These are phyloP conservation scores for Penicillium odoratum DNA, from an alignment of 495 filamentous ascomycete genomes.

Conservation along the genomic window DNA sequence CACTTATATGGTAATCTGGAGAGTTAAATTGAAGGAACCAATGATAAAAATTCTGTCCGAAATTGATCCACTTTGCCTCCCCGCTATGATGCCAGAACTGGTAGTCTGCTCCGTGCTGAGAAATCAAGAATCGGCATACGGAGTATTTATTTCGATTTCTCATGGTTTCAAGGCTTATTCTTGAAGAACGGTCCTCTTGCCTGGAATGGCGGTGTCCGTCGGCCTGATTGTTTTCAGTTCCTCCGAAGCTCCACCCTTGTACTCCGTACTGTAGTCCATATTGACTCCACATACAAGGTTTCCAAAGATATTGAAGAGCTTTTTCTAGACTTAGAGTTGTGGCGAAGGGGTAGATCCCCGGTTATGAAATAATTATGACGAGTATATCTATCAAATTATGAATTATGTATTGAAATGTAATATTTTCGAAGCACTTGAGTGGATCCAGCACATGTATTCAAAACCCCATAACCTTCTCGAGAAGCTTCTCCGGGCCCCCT, in stretches of 20 bases:
- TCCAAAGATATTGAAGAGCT: not conserved
- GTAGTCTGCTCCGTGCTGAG: slow-evolving; percentile 22
- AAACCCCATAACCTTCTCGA: slow-evolving; percentile 25
- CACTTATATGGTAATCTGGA: not conserved
- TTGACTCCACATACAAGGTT: not conserved
- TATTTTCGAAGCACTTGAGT: slow-evolving; percentile 9
- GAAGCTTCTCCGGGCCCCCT: slow-evolving; percentile 32
- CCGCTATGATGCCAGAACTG: slow-evolving; percentile 11
- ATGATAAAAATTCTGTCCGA: not conserved
- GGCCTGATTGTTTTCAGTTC: slow-evolving; percentile 20
- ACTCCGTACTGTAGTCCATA: not conserved
- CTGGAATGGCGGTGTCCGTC: slow-evolving; percentile 29
- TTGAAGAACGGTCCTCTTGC: slow-evolving; percentile 26
- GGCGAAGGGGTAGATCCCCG: not conserved
- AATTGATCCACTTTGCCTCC: slow-evolving; percentile 4
- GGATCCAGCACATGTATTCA: slow-evolving; percentile 11
- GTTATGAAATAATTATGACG: not conserved
- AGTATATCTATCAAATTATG: not conserved
- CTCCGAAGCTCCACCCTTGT: slow-evolving; percentile 25
- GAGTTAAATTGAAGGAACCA: not conserved
- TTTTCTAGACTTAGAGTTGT: not conserved
- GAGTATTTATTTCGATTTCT: not conserved
- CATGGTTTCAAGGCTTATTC: not conserved
- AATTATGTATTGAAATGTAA: not conserved
- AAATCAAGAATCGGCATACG: slow-evolving; percentile 12